Evolutionary conservation across 2,329 filamentous ascomycete species (phyloP).

Genomic region (Curvularia hawaiiensis): DNA sequence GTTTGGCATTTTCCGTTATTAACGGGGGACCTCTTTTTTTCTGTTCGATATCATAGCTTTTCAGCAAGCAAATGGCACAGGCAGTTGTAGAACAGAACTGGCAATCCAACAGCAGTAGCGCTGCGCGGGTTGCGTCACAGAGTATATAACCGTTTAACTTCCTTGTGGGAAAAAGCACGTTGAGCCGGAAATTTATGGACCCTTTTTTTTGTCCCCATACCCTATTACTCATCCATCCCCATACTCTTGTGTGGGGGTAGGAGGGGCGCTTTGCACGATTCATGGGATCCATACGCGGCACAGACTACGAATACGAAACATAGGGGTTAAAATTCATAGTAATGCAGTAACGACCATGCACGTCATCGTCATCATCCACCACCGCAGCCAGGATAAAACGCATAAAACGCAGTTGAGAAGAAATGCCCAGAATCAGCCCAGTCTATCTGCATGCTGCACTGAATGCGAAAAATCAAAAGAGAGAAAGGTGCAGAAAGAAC

Average conservation of each 20-base stretch:
- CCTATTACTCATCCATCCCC: neutral
- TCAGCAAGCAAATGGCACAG: neutral
- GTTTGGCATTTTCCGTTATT: neutral
- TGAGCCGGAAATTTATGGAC: neutral
- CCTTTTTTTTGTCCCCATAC: neutral
- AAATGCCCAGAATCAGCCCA: neutral
- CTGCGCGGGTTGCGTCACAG: too few species aligned
- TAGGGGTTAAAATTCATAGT: neutral
- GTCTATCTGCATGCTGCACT: neutral
- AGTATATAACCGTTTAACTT: neutral
- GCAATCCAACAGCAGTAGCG: too few species aligned
- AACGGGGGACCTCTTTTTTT: neutral
- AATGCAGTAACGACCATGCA: neutral
- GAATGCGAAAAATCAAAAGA: neutral
- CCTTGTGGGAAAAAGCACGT: neutral
- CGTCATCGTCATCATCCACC: neutral
- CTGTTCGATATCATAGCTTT: neutral
- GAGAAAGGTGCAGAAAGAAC: neutral
- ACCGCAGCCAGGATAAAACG: neutral
- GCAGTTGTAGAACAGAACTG: neutral
- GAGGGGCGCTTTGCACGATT: neutral
- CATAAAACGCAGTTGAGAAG: neutral
- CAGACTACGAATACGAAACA: neutral
- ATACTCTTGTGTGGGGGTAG: neutral
- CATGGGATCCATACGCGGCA: neutral